Conservation (phyloP, 169 alveolate species). For the Blepharisma undulans region DNA sequence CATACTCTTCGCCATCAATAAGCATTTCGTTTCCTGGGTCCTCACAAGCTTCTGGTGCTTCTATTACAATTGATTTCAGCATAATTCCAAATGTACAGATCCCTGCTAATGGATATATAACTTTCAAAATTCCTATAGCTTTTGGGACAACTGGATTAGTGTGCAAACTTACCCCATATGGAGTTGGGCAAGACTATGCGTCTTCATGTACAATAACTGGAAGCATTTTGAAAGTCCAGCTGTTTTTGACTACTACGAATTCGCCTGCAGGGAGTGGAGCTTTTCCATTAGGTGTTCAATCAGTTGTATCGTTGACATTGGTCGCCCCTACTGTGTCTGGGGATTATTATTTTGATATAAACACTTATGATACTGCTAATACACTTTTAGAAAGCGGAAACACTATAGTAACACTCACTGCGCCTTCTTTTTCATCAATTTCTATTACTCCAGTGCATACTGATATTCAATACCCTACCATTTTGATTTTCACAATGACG, state of each 20-base stretch:
- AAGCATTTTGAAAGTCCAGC: background rate
- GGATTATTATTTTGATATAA: background rate
- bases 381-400: constrained; percentile 14
- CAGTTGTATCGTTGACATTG: background rate
- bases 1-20: background rate
- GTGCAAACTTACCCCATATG: constrained; percentile 22
- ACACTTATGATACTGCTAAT: constrained; percentile 19
- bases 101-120: constrained; percentile 19
- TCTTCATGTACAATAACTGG: background rate
- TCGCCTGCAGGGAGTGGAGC: constrained; percentile 35
- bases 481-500: background rate
- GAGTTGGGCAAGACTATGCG: background rate
- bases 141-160: background rate
- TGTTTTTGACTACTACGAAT: background rate
- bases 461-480: background rate
- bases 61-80: background rate
- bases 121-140: background rate
- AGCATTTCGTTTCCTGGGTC: background rate
- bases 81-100: constrained; percentile 10
- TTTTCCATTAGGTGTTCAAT: background rate
- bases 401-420: background rate
- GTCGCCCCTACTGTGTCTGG: background rate
- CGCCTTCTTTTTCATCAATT: background rate
- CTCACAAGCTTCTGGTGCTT: background rate
- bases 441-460: background rate